Evolutionary conservation across 2,329 filamentous ascomycete species (phyloP).

Genomic region (Pezicula carpinea): DNA sequence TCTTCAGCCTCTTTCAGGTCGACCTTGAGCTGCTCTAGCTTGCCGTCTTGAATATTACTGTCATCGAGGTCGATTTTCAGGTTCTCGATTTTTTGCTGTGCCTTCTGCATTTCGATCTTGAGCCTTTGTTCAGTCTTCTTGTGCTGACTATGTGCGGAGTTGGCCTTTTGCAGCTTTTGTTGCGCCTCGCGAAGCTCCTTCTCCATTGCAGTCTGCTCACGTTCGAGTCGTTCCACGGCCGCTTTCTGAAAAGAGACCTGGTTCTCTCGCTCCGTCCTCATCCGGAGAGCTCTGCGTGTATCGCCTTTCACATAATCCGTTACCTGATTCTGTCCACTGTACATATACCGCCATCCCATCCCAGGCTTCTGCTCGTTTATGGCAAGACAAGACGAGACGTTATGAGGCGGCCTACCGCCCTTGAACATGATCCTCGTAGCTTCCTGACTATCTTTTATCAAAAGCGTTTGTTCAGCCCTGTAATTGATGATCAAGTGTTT

Average conservation of each 20-base stretch:
- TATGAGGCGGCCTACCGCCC: conserved; percentile 53
- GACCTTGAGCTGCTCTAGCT: conserved; percentile 37
- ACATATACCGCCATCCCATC: conserved; percentile 56
- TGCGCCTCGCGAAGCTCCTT: conserved; percentile 30
- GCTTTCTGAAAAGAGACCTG: conserved; percentile 54
- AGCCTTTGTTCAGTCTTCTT: conserved; percentile 42
- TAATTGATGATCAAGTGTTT: conserved; percentile 81
- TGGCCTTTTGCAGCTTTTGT: conserved; percentile 37
- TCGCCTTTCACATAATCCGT: conserved; percentile 41
- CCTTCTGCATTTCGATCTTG: conserved; percentile 50
- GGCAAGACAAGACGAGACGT: conserved; percentile 70
- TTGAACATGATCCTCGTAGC: conserved; percentile 67
- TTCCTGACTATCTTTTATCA: conserved; percentile 64
- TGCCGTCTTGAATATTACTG: conserved; percentile 62
- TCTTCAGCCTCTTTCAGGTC: conserved; percentile 49
- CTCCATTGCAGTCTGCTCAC: conserved; percentile 47
- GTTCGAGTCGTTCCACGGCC: conserved; percentile 46
- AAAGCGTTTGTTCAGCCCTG: conserved; percentile 75
- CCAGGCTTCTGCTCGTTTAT: conserved; percentile 57
- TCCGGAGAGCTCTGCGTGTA: conserved; percentile 49
- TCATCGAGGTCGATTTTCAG: conserved; percentile 58
- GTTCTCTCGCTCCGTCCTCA: conserved; percentile 70
- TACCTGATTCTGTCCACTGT: conserved; percentile 37
- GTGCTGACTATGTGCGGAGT: conserved; percentile 41
- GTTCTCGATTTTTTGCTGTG: conserved; percentile 52